Evolutionary conservation across 2,329 filamentous ascomycete genomes (phyloP), one percentile per base, ranked within the genome.

Genomic region (Trichocomaceae sp.): DNA sequence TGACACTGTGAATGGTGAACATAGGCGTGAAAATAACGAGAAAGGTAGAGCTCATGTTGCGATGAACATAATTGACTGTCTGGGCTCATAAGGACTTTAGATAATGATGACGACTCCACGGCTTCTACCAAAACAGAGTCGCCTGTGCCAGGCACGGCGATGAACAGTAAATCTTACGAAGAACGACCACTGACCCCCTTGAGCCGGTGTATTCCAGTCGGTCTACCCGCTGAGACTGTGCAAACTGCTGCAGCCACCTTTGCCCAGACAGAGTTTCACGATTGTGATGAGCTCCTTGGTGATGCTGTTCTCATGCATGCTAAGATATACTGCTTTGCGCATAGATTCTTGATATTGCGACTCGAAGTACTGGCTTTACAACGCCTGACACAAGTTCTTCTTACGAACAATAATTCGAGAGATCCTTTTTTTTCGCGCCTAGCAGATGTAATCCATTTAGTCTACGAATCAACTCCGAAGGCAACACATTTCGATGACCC

Each of bases 391-490:
- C 44, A 47, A 20, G 44, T 13, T 29, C 20, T 47, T 15, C 15
- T 6, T 48, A 10, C 10, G 17, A 9, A 9, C 10, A 8, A 48
- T 3, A 13, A 4, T 3, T 12, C 17, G 22, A 48, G 17, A 8
- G 17, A 48, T 7, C 5, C 9, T 10, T 31, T 48, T 10, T 48
- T 48, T 17, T 33, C 46, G 17, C 46, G 31, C 5, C 46, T 48
- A 5, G 46, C 46, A 26, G 46, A 48, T 31, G 46, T 23, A 5
- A 33, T 48, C 4, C 46, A 6, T 29, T 17, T n/a, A 5, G 22
- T 48, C 9, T 48, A 48, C 12, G 7, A 41, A 9, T 19, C 20
- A 83, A 79, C 74, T 86, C 84, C 62, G 90, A 63, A 17, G 6
- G 29, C 5, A 31, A 31, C 5, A 31, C 6, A 10, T 6, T 10